phyloP scores from a whole-genome alignment of 1,284 basidiomycete genomes.

The Malassezia yamatoensis region DNA sequence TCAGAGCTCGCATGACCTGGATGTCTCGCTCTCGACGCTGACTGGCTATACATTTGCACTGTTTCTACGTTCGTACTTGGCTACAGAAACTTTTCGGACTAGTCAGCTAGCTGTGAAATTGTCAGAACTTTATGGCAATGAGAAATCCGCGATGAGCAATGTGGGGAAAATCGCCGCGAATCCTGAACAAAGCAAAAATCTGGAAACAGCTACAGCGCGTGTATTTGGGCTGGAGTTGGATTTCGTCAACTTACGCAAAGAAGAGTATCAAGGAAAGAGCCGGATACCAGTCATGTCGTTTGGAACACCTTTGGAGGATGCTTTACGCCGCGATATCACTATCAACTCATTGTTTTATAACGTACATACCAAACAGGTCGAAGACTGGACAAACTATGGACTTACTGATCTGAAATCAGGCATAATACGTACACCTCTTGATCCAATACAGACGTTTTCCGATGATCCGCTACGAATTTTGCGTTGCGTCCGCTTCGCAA shows the following conservation, averaged over 20 bases:
- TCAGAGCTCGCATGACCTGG: conserved; percentile 77
- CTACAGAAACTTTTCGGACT: conserved; percentile 49
- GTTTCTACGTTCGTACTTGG: conserved; percentile 62
- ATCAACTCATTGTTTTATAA: conserved; percentile 97
- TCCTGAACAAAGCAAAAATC: conserved; percentile 93
- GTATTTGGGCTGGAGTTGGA: conserved; percentile 78
- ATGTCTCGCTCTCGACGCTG: conserved; percentile 73
- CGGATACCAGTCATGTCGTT: conserved; percentile 79
- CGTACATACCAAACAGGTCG: conserved; percentile 73
- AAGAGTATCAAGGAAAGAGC: conserved; percentile 69
- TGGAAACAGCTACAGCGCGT: conserved; percentile 86
- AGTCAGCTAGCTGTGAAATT: conserved; percentile 32
- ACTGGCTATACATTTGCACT: conserved; percentile 85
- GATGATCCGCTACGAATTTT: conserved; percentile 90
- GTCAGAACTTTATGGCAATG: conserved; percentile 10
- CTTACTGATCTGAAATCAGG: conserved; percentile 69
- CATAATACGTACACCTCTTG: conserved; percentile 76
- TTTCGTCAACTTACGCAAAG: conserved; percentile 88
- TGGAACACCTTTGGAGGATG: conserved; percentile 86
- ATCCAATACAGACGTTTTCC: conserved; percentile 74
- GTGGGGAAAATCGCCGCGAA: conserved; percentile 78
- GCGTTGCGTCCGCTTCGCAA: conserved; percentile 81
- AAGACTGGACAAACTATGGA: conserved; percentile 81
- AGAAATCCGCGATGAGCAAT: conserved; percentile 28
- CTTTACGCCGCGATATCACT: conserved; percentile 78